Evolutionary conservation across 768 basidiomycete genomes (phyloP).

Genomic region (Rhodotorula paludigena): DNA sequence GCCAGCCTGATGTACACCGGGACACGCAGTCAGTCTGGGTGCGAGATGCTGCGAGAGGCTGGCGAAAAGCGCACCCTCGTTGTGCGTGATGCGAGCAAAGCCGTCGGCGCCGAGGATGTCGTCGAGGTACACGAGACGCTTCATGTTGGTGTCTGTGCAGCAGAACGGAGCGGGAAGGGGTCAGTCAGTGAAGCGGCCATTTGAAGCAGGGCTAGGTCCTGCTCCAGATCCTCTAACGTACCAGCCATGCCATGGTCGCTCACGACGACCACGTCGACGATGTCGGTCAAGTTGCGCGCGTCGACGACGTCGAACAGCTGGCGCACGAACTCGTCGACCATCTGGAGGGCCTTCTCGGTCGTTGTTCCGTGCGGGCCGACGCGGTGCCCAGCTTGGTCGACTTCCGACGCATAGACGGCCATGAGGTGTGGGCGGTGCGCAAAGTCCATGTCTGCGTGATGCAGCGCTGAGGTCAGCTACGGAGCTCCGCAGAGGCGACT

Average conservation of each 20-base stretch:
- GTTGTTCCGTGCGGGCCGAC: conserved; percentile 29
- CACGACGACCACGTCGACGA: conserved; percentile 84
- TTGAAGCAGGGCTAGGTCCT: too few relatives aligned
- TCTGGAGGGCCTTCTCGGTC: conserved; percentile 58
- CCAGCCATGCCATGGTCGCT: conserved; percentile 42
- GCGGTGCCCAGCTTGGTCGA: conserved; percentile 32
- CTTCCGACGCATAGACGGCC: conserved; percentile 35
- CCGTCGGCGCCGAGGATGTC: conserved; percentile 68
- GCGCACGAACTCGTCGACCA: conserved; percentile 70
- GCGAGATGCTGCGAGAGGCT: background rate
- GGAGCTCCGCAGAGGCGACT: background rate
- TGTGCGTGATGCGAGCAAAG: conserved; percentile 60
- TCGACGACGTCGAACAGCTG: conserved; percentile 60
- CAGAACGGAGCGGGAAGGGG: too few relatives aligned
- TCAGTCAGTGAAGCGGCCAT: background rate
- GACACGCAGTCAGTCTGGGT: background rate
- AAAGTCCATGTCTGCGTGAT: conserved; percentile 55
- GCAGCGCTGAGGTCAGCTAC: background rate
- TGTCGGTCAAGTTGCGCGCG: conserved; percentile 70
- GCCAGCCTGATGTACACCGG: conserved; percentile 61
- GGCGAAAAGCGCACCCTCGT: conserved; percentile 56
- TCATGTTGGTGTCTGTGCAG: conserved; percentile 70
- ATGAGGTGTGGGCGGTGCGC: conserved; percentile 37
- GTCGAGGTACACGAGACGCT: conserved; percentile 71
- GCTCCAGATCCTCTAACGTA: background rate